Conservation (phyloP, 2,329 filamentous ascomycete genomes). For the Clonostachys solani region DNA sequence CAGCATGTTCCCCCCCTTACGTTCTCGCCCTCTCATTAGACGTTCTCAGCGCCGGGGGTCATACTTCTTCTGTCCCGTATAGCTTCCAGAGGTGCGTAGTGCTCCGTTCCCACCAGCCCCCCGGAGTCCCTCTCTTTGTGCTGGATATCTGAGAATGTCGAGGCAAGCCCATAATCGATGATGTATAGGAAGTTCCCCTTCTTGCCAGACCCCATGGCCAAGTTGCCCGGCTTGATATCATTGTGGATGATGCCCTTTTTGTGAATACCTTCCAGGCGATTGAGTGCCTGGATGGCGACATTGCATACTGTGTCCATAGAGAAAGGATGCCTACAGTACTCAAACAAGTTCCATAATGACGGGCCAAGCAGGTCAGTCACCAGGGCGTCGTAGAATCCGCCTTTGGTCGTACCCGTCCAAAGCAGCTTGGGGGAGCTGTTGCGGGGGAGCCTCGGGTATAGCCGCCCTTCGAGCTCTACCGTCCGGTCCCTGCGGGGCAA, state of each 20-base stretch:
- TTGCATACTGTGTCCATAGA: constrained; percentile 96
- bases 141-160: constrained; percentile 84
- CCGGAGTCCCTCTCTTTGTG: too few relatives aligned
- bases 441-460: constrained; percentile 78
- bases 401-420: constrained; percentile 69
- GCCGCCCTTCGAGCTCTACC: constrained; percentile 85
- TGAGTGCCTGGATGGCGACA: constrained; percentile 96
- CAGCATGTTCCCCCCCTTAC: background rate
- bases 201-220: constrained; percentile 98
- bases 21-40: too few relatives aligned
- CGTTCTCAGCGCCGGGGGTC: too few relatives aligned
- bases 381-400: constrained; percentile 99
- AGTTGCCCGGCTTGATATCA: constrained; percentile 99
- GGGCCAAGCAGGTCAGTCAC: constrained; percentile 95
- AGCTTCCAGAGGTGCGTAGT: too few relatives aligned
- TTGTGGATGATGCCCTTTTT: constrained; percentile 99
- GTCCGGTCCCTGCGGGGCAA: constrained; percentile 94
- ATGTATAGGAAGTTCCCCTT: constrained; percentile 99
- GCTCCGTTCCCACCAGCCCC: too few relatives aligned
- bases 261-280: constrained; percentile 98
- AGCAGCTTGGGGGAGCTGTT: constrained; percentile 58
- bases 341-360: constrained; percentile 96
- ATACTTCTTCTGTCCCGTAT: too few relatives aligned
- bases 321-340: constrained; percentile 99
- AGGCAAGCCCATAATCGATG: constrained; percentile 96